These are phyloP conservation scores for Epichloe sp. DNA, from an alignment of 2,329 filamentous ascomycete species.

Conservation along the genomic window DNA sequence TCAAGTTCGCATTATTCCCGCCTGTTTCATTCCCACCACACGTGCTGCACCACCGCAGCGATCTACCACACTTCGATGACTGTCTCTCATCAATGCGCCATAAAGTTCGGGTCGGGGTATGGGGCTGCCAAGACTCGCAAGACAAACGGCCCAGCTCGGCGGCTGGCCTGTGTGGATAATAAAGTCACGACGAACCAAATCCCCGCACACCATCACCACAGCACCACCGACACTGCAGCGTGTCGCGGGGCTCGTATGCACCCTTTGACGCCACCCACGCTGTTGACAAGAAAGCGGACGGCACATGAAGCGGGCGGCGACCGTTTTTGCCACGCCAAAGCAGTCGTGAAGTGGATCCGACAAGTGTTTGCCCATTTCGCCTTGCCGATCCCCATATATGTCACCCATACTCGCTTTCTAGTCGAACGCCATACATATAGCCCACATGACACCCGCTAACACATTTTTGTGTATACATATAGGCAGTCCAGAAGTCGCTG, in stretches of 20 bases:
- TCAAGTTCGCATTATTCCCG: neutral
- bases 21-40: neutral
- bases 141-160: constrained; percentile 1
- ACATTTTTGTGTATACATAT: neutral
- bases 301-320: neutral
- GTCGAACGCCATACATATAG: neutral
- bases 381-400: constrained; percentile 4
- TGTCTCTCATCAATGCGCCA: neutral
- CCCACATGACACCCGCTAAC: neutral
- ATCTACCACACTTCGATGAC: neutral
- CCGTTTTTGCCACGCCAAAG: neutral
- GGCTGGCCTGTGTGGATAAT: constrained; percentile 1
- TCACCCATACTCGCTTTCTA: neutral
- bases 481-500: constrained; percentile 4
- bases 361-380: constrained; percentile 1
- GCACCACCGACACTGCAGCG: neutral
- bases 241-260: neutral
- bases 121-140: neutral
- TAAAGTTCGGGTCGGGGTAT: neutral
- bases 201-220: neutral
- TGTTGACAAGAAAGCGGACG: neutral
- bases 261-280: constrained; percentile 1
- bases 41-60: neutral
- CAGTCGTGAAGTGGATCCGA: constrained; percentile 8
- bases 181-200: neutral